A percentile compares a stretch with the other conserved stretches of the same genome.
These are phyloP conservation scores for Graphilbum sp. DNA, from an alignment of 2,329 filamentous ascomycete species.

Conservation along the genomic window DNA sequence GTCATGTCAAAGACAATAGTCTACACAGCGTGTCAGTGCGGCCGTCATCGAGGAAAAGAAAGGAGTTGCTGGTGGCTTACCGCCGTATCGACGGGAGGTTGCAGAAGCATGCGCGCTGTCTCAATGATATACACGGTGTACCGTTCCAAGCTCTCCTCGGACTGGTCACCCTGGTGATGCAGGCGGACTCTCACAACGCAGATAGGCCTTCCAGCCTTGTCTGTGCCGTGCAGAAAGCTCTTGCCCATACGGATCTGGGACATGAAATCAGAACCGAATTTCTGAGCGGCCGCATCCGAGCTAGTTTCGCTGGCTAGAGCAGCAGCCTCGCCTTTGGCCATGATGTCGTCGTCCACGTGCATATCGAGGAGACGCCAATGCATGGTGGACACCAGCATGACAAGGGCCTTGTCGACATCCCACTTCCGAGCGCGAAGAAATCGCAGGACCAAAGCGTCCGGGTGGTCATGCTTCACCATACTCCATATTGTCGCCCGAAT, in stretches of 20 bases:
- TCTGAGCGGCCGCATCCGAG: constrained; percentile 44
- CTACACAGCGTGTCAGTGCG: constrained; percentile 23
- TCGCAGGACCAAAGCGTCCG: constrained; percentile 66
- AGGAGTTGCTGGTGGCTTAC: constrained; percentile 32
- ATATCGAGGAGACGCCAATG: constrained; percentile 75
- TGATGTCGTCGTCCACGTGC: constrained; percentile 79
- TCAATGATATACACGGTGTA: constrained; percentile 94
- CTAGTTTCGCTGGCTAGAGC: constrained; percentile 44
- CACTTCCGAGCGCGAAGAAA: constrained; percentile 87
- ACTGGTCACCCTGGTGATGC: constrained; percentile 71
- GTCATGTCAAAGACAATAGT: constrained; percentile 95
- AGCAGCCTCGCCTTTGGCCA: constrained; percentile 55
- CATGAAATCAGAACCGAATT: constrained; percentile 60
- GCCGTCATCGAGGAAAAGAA: constrained; percentile 9
- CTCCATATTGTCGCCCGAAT: constrained; percentile 73
- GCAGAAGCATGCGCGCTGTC: constrained; percentile 71
- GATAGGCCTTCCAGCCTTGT: constrained; percentile 72
- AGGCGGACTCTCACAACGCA: constrained; percentile 72
- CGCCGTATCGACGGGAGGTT: constrained; percentile 73
- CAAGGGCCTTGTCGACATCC: constrained; percentile 81
- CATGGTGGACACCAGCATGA: constrained; percentile 91
- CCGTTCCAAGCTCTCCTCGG: constrained; percentile 63
- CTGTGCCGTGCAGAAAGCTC: constrained; percentile 76
- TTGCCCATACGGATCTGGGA: constrained; percentile 78
- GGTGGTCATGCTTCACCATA: constrained; percentile 92